phyloP scores from a whole-genome alignment of 164 flowering plant species.

The Aristolochia californica region DNA sequence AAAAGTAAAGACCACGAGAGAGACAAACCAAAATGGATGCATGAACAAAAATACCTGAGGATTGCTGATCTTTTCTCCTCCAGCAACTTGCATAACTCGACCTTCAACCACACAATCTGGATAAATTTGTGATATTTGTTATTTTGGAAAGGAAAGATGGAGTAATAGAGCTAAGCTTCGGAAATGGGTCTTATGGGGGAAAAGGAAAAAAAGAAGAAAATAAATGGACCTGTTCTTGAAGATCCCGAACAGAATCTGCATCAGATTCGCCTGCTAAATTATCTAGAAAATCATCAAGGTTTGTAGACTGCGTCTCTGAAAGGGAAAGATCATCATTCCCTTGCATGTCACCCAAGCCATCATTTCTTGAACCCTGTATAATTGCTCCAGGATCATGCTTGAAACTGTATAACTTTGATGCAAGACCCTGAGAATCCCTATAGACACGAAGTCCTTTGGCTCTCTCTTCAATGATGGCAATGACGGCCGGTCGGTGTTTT shows the following conservation, averaged over 20 bases:
- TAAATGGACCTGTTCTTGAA: conserved; percentile 66
- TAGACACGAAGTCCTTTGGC: conserved; percentile 53
- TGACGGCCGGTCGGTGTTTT: conserved; percentile 71
- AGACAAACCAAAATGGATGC: too few species aligned
- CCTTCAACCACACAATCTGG: conserved; percentile 88
- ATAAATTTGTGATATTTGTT: conserved; percentile 10
- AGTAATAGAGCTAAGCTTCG: too few species aligned
- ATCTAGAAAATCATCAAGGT: conserved; percentile 37
- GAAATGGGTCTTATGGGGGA: too few species aligned
- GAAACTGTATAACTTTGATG: conserved; percentile 70
- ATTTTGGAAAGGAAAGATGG: too few species aligned
- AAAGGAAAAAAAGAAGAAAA: too few species aligned
- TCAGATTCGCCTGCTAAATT: conserved; percentile 32
- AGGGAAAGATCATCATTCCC: conserved; percentile 15
- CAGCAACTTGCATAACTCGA: conserved; percentile 69
- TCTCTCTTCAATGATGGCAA: conserved; percentile 64
- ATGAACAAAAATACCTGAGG: conserved; percentile 38
- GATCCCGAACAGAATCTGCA: conserved; percentile 53
- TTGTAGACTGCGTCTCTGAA: conserved; percentile 22
- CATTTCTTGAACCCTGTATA: conserved; percentile 25
- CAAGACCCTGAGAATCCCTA: conserved; percentile 73
- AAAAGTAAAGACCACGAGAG: too few species aligned
- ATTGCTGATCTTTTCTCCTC: conserved; percentile 83
- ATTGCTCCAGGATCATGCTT: conserved; percentile 60
- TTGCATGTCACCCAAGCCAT: conserved; percentile 20